Evolutionary conservation across 176 grass and related monocot genomes (phyloP).

Genomic region (Zizania latifolia): DNA sequence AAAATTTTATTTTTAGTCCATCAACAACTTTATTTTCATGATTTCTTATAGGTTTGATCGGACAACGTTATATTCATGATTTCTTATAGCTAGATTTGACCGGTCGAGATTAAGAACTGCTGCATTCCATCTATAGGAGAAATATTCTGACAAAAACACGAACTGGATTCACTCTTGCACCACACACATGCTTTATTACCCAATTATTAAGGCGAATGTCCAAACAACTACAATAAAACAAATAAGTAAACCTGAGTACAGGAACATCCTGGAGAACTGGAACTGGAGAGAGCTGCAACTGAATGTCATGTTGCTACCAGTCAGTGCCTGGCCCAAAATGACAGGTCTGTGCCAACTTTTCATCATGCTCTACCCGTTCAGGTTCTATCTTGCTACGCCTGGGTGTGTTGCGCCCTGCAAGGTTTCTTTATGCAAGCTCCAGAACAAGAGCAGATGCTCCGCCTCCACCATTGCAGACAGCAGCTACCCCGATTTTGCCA

Average conservation of each 20-base stretch:
- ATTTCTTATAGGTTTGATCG: no score
- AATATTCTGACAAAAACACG: background rate
- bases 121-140: background rate
- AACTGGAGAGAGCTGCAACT: background rate
- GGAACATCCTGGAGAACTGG: background rate
- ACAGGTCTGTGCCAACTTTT: background rate
- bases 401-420: background rate
- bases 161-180: background rate
- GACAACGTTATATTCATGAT: no score
- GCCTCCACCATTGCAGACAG: slow-evolving; percentile 87
- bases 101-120: background rate
- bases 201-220: background rate
- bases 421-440: slow-evolving; percentile 40
- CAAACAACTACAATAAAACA: background rate
- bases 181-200: slow-evolving; percentile 7
- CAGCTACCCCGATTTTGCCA: slow-evolving; percentile 76
- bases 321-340: background rate
- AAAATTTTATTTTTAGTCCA: no score
- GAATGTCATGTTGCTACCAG: background rate
- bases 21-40: no score
- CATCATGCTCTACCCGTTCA: no score
- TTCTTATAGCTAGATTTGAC: no score
- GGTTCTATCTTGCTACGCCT: no score
- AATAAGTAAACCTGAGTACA: background rate
- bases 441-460: slow-evolving; percentile 85